These are phyloP conservation scores for Pholiota conissans DNA, from an alignment of 768 basidiomycete genomes.

Conservation along the genomic window DNA sequence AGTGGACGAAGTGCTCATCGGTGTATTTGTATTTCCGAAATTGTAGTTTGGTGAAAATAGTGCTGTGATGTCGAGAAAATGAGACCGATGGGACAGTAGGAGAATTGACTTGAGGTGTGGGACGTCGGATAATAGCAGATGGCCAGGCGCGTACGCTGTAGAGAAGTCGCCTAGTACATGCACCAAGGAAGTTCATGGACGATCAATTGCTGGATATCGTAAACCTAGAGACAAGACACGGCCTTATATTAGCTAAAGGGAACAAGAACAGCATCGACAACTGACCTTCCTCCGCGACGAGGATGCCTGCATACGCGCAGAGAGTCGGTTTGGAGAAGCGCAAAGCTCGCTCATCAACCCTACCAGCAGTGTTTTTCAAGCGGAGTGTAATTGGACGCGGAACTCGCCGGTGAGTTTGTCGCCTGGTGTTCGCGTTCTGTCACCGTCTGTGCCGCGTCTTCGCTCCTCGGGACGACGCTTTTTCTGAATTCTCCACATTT, in stretches of 20 bases:
- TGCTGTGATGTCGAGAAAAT: background rate
- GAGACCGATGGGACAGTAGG: background rate
- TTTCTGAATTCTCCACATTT: background rate
- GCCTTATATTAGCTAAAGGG: background rate
- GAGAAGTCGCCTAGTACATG: slow-evolving; percentile 7
- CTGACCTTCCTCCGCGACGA: background rate
- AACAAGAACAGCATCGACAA: background rate
- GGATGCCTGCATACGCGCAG: background rate
- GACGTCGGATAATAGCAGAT: background rate
- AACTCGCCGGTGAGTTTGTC: background rate
- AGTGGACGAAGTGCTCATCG: background rate
- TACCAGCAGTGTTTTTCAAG: too few species aligned
- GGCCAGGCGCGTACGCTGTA: background rate
- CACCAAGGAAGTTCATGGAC: slow-evolving; percentile 7
- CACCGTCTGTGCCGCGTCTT: background rate
- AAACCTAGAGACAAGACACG: background rate
- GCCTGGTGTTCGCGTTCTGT: background rate
- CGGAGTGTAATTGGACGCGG: background rate
- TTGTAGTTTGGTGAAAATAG: background rate
- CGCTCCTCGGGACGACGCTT: background rate
- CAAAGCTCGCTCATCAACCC: too few species aligned
- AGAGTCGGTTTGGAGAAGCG: too few species aligned
- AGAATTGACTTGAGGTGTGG: background rate
- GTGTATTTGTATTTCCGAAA: background rate
- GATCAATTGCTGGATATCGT: background rate